These are phyloP conservation scores for Calonectria pseudoreteaudii DNA, from an alignment of 2,329 filamentous ascomycete species.

Conservation along the genomic window DNA sequence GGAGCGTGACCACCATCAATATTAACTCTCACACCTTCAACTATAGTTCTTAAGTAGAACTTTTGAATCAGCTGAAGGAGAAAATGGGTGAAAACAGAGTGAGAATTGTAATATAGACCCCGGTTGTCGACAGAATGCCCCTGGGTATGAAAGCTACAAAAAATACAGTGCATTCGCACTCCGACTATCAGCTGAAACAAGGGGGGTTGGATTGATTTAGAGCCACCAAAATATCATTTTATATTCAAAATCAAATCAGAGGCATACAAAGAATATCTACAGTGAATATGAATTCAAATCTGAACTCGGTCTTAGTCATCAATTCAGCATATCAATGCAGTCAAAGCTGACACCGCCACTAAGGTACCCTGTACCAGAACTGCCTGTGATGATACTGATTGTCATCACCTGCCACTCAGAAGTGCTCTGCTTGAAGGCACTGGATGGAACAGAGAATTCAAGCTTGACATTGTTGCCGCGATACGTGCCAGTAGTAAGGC, in stretches of 20 bases:
- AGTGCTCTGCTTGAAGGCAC: constrained; percentile 43
- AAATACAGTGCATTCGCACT: too few species aligned
- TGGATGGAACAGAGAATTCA: constrained; percentile 42
- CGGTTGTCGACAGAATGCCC: too few species aligned
- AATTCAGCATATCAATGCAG: constrained; percentile 41
- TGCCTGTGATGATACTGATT: constrained; percentile 45
- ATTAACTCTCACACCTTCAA: constrained; percentile 30
- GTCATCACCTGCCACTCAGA: constrained; percentile 45
- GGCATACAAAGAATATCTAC: neutral
- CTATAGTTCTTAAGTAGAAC: neutral
- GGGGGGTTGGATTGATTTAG: neutral
- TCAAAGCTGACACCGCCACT: constrained; percentile 47
- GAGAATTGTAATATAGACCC: too few species aligned
- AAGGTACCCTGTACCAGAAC: constrained; percentile 40
- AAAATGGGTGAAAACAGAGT: neutral
- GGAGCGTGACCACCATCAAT: constrained; percentile 26
- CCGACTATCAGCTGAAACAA: too few species aligned
- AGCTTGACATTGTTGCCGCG: constrained; percentile 46
- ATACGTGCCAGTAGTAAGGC: constrained; percentile 49
- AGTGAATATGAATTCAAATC: neutral
- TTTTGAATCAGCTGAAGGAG: neutral
- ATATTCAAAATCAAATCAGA: neutral
- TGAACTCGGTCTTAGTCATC: neutral
- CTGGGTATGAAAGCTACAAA: too few species aligned
- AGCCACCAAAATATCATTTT: neutral